Base-by-base conservation (phyloP, 2,329 filamentous ascomycete genomes). In the Paecilomyces variotii region DNA sequence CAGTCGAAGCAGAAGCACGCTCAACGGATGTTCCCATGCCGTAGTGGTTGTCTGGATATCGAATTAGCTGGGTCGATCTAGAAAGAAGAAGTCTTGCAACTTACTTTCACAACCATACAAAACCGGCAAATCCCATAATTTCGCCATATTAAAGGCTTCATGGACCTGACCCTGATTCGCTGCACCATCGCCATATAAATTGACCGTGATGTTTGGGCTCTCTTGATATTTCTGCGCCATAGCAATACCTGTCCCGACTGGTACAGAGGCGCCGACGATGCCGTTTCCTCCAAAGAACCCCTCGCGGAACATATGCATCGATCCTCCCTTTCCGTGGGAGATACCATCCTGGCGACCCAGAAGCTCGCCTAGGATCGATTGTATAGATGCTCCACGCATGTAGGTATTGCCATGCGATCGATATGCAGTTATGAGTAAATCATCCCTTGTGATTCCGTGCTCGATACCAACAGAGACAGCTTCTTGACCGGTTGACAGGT, bases 141-240 rank as follows among this genome's bases (percentile, higher is more conserved):
- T 96, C 61, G 92, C 92, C 92, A 97, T 96, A 86, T 97, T 97
- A 84, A 93, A 97, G 61, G 92, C 91, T 83, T 97, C 92, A 71
- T 96, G 96, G 67, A 97, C 91, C 79, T 97, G 92, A 61, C 92
- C 92, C 82, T 97, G 92, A 82, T 97, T 97, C 82, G 87, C 89
- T 64, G 92, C 92, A 81, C 92, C 92, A 71, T 96, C 92, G 80
- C 91, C 92, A 77, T 97, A 97, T 58, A 97, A 83, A 64, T 91
- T 85, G 66, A 97, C 82, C 60, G 87, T 88, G 60, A 90, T 87
- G 72, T 90, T 92, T 80, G 89, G 87, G 79, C 86, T 86, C 70
- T 82, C 85, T 70, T 84, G 84, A 81, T 97, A 97, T 80, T 96
- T 86, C 80, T 96, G 90, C 59, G 92, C 92, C 70, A 97, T 96